phyloP scores from a whole-genome alignment of 257 asterid genomes.

The Dorcoceras hygrometricum region DNA sequence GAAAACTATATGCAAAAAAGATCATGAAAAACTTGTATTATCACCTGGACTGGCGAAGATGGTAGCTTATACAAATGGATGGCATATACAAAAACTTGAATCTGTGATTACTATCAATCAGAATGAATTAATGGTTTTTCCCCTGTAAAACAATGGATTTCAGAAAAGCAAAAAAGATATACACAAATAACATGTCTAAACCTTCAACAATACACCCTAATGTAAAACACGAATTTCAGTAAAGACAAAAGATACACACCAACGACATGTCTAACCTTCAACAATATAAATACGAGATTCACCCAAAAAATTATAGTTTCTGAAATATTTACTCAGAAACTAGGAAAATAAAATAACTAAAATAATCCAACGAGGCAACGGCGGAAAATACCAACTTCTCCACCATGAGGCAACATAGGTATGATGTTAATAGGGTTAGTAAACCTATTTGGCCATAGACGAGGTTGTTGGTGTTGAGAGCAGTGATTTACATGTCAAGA shows the following conservation, averaged over 20 bases:
- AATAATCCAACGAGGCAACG: too few species aligned
- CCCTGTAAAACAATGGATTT: not conserved
- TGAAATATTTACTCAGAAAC: too few species aligned
- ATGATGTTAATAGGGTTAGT: too few species aligned
- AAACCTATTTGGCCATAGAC: not conserved
- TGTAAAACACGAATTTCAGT: too few species aligned
- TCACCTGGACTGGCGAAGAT: not conserved
- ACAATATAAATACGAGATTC: too few species aligned
- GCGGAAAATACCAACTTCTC: too few species aligned
- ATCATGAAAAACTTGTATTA: not conserved
- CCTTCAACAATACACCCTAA: too few species aligned
- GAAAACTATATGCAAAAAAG: not conserved
- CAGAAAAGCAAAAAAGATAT: conserved; percentile 12
- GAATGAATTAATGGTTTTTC: not conserved
- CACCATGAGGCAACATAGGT: too few species aligned
- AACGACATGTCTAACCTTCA: too few species aligned
- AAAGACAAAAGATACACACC: not conserved
- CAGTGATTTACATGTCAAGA: not conserved
- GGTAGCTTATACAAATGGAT: not conserved
- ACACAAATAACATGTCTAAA: too few species aligned
- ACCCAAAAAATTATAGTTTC: too few species aligned
- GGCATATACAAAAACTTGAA: not conserved
- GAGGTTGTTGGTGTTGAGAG: not conserved
- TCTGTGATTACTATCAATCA: not conserved
- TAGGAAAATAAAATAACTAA: too few species aligned